Conservation (phyloP, 2,329 filamentous ascomycete genomes). For the Clonostachys chloroleuca region DNA sequence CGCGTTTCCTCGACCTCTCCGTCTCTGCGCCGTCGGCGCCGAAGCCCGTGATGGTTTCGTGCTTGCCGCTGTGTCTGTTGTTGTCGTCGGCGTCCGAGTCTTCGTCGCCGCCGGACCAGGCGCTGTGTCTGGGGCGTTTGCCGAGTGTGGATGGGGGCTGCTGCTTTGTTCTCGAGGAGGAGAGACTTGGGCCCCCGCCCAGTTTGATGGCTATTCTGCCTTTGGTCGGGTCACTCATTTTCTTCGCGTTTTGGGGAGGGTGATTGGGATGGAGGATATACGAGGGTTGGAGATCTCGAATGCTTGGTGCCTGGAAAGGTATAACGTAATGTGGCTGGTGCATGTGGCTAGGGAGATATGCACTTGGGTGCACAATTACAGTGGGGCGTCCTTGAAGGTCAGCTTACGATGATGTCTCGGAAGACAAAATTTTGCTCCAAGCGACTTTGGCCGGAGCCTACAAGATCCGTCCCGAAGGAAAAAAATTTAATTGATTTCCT, state of each 20-base stretch:
- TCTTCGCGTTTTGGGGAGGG: neutral
- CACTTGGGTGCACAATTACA: too few species aligned
- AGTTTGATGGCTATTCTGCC: conserved; percentile 46
- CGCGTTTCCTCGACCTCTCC: conserved; percentile 26
- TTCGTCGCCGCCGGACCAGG: conserved; percentile 32
- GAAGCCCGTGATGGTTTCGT: conserved; percentile 46
- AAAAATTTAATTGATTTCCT: too few species aligned
- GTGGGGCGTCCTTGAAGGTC: too few species aligned
- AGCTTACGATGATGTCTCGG: too few species aligned
- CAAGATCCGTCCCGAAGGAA: too few species aligned
- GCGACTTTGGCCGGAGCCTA: too few species aligned
- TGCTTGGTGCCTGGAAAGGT: neutral
- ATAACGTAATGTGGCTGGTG: neutral
- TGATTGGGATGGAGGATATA: neutral
- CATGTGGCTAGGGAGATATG: neutral
- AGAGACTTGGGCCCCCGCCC: conserved; percentile 16
- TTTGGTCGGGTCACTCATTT: neutral
- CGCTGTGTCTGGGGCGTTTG: conserved; percentile 39
- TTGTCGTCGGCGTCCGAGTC: conserved; percentile 27
- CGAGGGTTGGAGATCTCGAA: neutral
- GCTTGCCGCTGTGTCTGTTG: conserved; percentile 14
- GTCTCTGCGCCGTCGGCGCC: conserved; percentile 35
- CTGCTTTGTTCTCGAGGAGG: conserved; percentile 17
- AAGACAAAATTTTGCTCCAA: too few species aligned
- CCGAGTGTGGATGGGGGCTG: conserved; percentile 38